phyloP scores from a whole-genome alignment of 192 early-diverging fungal genomes.

The Backusella luteola region DNA sequence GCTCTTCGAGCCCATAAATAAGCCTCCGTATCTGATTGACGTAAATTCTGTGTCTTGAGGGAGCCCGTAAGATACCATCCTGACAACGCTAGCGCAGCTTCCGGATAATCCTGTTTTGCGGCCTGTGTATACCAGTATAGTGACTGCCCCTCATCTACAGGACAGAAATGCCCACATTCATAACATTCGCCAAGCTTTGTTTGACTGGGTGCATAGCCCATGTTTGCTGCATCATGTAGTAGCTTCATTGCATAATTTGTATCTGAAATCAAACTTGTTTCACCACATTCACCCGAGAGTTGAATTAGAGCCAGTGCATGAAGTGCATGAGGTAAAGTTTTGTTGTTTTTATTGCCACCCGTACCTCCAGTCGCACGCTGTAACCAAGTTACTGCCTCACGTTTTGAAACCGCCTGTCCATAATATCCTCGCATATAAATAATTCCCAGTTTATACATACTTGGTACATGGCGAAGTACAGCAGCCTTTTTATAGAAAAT shows the following conservation, averaged over 20 bases:
- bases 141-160: conserved; percentile 44
- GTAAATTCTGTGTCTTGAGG: conserved; percentile 30
- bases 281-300: conserved; percentile 7
- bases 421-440: conserved; percentile 84
- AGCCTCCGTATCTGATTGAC: conserved; percentile 53
- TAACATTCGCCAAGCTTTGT: conserved; percentile 55
- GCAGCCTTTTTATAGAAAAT: conserved; percentile 92
- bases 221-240: conserved; percentile 51
- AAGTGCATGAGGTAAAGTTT: conserved; percentile 12
- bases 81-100: conserved; percentile 52
- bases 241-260: conserved; percentile 53
- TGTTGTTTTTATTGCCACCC: not conserved
- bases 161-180: conserved; percentile 51
- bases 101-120: conserved; percentile 51
- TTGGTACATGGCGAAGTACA: conserved; percentile 81
- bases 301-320: conserved; percentile 18
- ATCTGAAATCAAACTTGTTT: conserved; percentile 32
- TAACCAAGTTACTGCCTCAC: conserved; percentile 91
- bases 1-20: conserved; percentile 56
- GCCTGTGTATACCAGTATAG: conserved; percentile 54
- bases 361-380: conserved; percentile 70
- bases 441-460: conserved; percentile 96
- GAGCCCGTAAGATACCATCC: conserved; percentile 63
- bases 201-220: conserved; percentile 59
- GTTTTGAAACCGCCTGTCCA: conserved; percentile 66